Evolutionary conservation across 2,329 filamentous ascomycete genomes (phyloP).

Genomic region (Pyrenophora graminea): DNA sequence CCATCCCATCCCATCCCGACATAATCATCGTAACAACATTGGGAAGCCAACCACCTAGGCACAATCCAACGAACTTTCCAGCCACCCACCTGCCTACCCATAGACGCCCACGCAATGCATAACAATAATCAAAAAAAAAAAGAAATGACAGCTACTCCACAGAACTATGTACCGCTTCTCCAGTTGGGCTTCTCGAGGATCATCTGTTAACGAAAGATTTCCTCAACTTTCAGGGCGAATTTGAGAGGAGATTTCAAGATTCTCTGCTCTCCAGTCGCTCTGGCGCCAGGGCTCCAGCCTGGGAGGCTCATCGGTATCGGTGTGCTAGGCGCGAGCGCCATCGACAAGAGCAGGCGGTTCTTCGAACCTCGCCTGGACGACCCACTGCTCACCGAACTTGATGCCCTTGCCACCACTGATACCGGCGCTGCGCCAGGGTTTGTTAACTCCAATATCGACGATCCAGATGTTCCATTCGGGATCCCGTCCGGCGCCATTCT

Average conservation of each 20-base stretch:
- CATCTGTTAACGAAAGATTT: too few relatives aligned
- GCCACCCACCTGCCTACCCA: neutral
- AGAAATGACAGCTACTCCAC: too few relatives aligned
- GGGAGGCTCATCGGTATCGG: neutral
- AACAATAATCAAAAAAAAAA: conserved; percentile 1
- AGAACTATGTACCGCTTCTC: neutral
- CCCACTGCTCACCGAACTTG: conserved; percentile 87
- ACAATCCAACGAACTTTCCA: neutral
- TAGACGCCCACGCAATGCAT: conserved; percentile 31
- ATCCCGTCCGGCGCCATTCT: conserved; percentile 58
- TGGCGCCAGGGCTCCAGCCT: neutral
- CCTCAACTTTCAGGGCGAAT: too few relatives aligned
- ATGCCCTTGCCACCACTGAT: conserved; percentile 81
- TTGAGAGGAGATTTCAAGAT: too few relatives aligned
- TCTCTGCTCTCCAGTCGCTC: too few relatives aligned
- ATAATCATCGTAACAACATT: conserved; percentile 1
- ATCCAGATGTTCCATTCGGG: conserved; percentile 77
- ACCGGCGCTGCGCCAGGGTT: conserved; percentile 83
- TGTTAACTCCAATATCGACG: conserved; percentile 83
- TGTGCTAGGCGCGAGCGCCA: conserved; percentile 7
- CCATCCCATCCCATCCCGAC: neutral
- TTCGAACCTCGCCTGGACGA: conserved; percentile 66
- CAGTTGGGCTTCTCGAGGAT: too few relatives aligned
- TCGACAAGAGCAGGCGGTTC: conserved; percentile 12
- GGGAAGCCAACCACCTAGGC: too few relatives aligned